phyloP scores from a whole-genome alignment of 768 basidiomycete genomes.

The Podaxis mareebaensis region DNA sequence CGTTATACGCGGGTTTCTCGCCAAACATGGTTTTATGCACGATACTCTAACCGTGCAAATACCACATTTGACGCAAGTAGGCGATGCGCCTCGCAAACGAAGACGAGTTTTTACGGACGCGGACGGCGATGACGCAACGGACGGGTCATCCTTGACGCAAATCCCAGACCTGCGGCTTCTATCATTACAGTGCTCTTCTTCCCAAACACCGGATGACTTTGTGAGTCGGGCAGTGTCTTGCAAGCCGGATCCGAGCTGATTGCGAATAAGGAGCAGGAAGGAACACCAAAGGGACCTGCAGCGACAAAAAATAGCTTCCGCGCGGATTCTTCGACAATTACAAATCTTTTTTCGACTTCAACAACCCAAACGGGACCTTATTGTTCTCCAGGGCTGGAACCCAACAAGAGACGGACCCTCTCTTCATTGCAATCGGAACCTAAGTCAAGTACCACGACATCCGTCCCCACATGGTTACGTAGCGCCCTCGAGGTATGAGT shows the following conservation, averaged over 20 bases:
- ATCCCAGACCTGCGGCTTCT: background rate
- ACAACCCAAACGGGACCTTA: background rate
- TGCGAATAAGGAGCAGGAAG: background rate
- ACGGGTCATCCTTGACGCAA: constrained; percentile 8
- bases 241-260: background rate
- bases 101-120: constrained; percentile 34
- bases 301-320: background rate
- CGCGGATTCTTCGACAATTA: background rate
- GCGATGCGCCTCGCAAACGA: constrained; percentile 46
- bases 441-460: background rate
- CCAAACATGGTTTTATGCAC: constrained; percentile 56
- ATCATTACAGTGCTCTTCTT: background rate
- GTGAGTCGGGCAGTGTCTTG: background rate
- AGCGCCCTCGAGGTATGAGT: constrained; percentile 8
- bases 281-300: background rate
- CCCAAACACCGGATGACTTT: background rate
- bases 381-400: background rate
- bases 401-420: constrained; percentile 8
- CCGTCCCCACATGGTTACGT: constrained; percentile 14
- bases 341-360: background rate
- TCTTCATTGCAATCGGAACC: constrained; percentile 1
- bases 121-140: constrained; percentile 26
- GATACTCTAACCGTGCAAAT: constrained; percentile 18
- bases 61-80: background rate
- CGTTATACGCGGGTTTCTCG: constrained; percentile 62